phyloP scores from a whole-genome alignment of 768 basidiomycete genomes.

The Mycena venus region DNA sequence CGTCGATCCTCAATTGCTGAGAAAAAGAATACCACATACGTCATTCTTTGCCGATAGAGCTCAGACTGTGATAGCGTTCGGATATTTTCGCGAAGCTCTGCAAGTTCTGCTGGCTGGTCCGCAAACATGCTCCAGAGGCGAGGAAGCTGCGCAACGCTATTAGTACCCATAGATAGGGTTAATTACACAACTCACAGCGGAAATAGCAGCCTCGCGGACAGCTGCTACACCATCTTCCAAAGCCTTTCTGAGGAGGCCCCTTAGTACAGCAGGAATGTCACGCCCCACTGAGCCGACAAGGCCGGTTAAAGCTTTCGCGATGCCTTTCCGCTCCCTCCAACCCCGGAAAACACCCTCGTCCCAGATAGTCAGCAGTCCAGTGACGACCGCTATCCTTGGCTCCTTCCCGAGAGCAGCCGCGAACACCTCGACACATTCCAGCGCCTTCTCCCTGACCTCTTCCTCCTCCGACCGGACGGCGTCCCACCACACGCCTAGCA shows the following conservation, averaged over 20 bases:
- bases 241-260: constrained; percentile 68
- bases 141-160: constrained; percentile 59
- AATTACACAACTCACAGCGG: constrained; percentile 63
- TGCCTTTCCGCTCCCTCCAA: constrained; percentile 87
- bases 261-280: constrained; percentile 60
- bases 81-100: constrained; percentile 57
- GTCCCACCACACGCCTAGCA: constrained; percentile 81
- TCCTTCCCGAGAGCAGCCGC: constrained; percentile 64
- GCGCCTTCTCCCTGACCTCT: constrained; percentile 78
- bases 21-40: constrained; percentile 60
- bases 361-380: constrained; percentile 67
- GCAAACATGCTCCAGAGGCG: constrained; percentile 57
- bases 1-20: constrained; percentile 17
- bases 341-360: constrained; percentile 67
- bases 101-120: constrained; percentile 49
- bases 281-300: constrained; percentile 58
- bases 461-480: constrained; percentile 70
- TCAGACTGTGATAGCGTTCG: constrained; percentile 59
- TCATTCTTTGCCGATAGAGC: constrained; percentile 75
- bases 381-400: constrained; percentile 59
- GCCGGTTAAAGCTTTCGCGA: constrained; percentile 67
- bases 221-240: constrained; percentile 86
- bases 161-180: constrained; percentile 22
- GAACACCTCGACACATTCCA: constrained; percentile 76
- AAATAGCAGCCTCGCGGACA: constrained; percentile 83